These are phyloP conservation scores for Hypoxylon sp. DNA, from an alignment of 2,329 filamentous ascomycete species.

Conservation along the genomic window DNA sequence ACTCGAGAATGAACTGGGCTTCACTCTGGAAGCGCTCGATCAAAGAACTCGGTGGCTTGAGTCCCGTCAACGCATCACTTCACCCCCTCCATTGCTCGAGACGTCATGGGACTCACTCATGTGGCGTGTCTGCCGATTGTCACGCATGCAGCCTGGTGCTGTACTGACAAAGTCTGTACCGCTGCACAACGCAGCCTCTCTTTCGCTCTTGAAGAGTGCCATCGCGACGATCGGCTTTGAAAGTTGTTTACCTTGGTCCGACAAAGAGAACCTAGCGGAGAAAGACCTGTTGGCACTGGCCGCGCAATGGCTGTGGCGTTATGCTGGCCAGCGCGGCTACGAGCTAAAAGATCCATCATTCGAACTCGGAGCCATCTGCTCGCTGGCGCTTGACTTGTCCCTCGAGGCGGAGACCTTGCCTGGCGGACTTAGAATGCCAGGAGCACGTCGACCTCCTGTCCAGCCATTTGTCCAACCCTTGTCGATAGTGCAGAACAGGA, in stretches of 20 bases:
- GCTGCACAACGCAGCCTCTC: conserved; percentile 24
- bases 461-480: neutral
- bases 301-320: conserved; percentile 43
- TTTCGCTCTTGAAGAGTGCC: conserved; percentile 33
- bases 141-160: neutral
- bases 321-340: conserved; percentile 36
- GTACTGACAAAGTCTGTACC: conserved; percentile 1
- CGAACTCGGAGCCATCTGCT: conserved; percentile 32
- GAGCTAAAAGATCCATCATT: conserved; percentile 33
- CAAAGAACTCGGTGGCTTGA: conserved; percentile 43
- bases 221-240: conserved; percentile 16
- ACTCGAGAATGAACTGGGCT: neutral
- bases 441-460: neutral
- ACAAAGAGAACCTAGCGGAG: conserved; percentile 21
- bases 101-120: conserved; percentile 46
- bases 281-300: conserved; percentile 26
- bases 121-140: conserved; percentile 42
- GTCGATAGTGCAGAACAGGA: neutral
- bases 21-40: conserved; percentile 41
- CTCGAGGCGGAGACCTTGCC: conserved; percentile 25
- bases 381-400: conserved; percentile 31
- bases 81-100: conserved; percentile 46
- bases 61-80: conserved; percentile 21
- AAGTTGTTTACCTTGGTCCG: conserved; percentile 26
- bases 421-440: neutral